A percentile compares a stretch with the other conserved stretches of the same genome.
Evolutionary conservation across 495 filamentous ascomycete species (phyloP).

Genomic region (Lasiosphaeria miniovina): DNA sequence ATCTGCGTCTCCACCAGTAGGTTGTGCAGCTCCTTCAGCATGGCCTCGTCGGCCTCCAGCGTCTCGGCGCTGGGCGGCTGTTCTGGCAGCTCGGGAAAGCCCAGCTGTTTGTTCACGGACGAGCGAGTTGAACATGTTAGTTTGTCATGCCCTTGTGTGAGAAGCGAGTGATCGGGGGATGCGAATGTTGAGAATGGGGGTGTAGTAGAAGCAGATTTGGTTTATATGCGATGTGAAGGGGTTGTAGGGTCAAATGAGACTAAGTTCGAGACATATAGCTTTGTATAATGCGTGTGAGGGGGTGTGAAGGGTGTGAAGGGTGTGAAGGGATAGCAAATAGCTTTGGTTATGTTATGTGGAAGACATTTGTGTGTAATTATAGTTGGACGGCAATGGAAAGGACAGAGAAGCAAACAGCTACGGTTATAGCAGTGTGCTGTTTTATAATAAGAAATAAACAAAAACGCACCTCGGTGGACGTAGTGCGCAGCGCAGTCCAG

Average conservation of each 20-base stretch:
- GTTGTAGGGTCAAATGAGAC: not conserved
- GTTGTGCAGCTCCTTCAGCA: constrained; percentile 71
- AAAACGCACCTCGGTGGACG: constrained; percentile 71
- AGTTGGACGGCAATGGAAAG: too few species aligned
- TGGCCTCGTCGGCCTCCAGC: constrained; percentile 59
- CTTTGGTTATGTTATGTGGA: too few species aligned
- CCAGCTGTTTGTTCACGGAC: constrained; percentile 53
- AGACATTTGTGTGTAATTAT: too few species aligned
- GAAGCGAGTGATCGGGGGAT: too few species aligned
- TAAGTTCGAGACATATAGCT: too few species aligned
- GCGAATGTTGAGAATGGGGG: not conserved
- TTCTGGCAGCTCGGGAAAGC: constrained; percentile 73
- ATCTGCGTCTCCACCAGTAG: constrained; percentile 89
- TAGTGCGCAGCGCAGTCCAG: constrained; percentile 72
- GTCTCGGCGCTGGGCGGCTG: constrained; percentile 58
- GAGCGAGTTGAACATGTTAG: not conserved
- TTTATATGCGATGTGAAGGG: not conserved
- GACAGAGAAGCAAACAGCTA: too few species aligned
- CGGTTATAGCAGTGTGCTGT: not conserved
- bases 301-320: not conserved
- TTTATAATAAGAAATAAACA: constrained; percentile 8
- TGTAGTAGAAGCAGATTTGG: too few species aligned
- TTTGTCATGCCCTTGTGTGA: not conserved
- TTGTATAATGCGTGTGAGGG: not conserved
- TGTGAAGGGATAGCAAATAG: too few species aligned